A percentile compares a stretch with the other conserved stretches of the same genome.
phyloP scores from a whole-genome alignment of 2,329 filamentous ascomycete species.

The Fusarium drepaniforme region DNA sequence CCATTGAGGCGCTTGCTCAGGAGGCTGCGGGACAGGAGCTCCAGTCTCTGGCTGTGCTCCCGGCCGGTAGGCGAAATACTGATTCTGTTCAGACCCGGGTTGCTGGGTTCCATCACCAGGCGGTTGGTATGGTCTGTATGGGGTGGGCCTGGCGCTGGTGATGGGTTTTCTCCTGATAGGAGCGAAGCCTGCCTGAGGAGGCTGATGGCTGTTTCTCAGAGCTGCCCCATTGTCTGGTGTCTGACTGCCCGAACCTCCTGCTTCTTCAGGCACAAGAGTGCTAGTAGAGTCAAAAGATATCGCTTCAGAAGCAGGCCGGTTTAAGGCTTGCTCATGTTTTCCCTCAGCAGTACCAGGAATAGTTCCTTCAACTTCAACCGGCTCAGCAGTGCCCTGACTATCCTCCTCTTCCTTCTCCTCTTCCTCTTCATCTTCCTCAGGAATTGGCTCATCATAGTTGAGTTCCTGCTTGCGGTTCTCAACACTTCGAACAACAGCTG shows the following conservation, averaged over 20 bases:
- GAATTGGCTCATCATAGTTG: conserved; percentile 14
- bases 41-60: neutral
- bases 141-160: neutral
- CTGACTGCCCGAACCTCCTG: neutral
- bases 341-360: neutral
- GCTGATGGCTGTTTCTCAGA: neutral
- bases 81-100: neutral
- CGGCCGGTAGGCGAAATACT: conserved; percentile 22
- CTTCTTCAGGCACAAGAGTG: neutral
- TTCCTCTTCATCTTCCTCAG: neutral
- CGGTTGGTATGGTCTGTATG: conserved; percentile 24
- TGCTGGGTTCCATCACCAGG: conserved; percentile 3
- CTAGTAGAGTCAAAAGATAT: neutral
- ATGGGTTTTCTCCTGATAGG: conserved; percentile 32
- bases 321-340: neutral
- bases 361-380: neutral
- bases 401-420: neutral
- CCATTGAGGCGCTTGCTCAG: neutral
- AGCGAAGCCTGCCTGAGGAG: neutral
- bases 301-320: neutral
- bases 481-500: conserved; percentile 25
- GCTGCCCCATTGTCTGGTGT: neutral
- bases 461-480: conserved; percentile 26
- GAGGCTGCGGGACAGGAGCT: neutral
- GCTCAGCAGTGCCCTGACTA: neutral